Conservation (phyloP, 2,329 filamentous ascomycete species). For the Fusarium torulosum region DNA sequence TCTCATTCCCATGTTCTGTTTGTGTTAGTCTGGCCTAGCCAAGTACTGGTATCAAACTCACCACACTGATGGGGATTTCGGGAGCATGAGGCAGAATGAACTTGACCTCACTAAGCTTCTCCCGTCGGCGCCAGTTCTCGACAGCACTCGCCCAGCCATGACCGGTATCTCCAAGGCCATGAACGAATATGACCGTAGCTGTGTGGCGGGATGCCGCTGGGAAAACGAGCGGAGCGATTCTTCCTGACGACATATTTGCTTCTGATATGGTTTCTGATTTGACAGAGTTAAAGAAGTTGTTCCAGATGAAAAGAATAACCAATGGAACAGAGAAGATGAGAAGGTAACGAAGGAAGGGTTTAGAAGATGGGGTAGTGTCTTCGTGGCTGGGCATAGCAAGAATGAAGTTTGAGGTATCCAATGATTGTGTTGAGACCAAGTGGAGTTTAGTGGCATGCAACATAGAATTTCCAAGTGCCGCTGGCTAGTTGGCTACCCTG, state of each 20-base stretch:
- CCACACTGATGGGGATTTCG: slow-evolving; percentile 81
- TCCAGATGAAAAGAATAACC: slow-evolving; percentile 14
- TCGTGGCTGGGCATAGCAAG: slow-evolving; percentile 32
- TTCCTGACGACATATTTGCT: slow-evolving; percentile 39
- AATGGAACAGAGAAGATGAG: slow-evolving; percentile 25
- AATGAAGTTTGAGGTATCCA: slow-evolving; percentile 26
- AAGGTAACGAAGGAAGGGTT: slow-evolving; percentile 25
- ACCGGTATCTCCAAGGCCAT: slow-evolving; percentile 89
- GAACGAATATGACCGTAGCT: slow-evolving; percentile 92
- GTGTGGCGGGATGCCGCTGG: slow-evolving; percentile 87
- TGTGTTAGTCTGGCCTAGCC: slow-evolving; percentile 24
- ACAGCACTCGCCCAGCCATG: slow-evolving; percentile 85
- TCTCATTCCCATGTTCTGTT: slow-evolving; percentile 47
- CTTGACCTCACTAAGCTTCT: slow-evolving; percentile 87
- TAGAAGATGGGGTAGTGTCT: slow-evolving; percentile 8
- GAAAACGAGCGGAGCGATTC: slow-evolving; percentile 72
- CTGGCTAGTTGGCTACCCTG: slow-evolving; percentile 11
- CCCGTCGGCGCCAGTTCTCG: slow-evolving; percentile 85
- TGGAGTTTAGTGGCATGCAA: slow-evolving; percentile 28
- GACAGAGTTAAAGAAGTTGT: not conserved
- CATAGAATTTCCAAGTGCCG: not conserved
- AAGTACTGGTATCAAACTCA: slow-evolving; percentile 41
- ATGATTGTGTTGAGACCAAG: slow-evolving; percentile 19
- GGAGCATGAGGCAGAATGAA: slow-evolving; percentile 96
- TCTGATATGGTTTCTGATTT: not conserved